Percentiles rank a stretch among this genome's conserved stretches.
These are phyloP conservation scores for Lactarius sp. DNA, from an alignment of 768 basidiomycete species.

Conservation along the genomic window DNA sequence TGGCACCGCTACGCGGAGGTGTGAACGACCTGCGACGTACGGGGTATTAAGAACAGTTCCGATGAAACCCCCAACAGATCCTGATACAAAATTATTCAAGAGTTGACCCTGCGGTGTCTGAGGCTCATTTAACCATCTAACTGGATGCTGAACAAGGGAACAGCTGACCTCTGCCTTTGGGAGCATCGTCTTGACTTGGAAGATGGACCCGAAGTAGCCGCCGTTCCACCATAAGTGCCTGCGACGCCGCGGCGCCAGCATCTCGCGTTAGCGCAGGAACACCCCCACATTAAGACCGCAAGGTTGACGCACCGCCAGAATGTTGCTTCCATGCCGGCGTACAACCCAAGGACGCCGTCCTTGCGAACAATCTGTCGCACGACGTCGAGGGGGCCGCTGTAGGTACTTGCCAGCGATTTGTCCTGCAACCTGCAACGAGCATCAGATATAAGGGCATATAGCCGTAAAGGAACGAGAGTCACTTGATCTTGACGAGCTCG, in stretches of 20 bases:
- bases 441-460: not conserved
- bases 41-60: slow-evolving; percentile 93
- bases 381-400: slow-evolving; percentile 88
- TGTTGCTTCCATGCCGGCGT: slow-evolving; percentile 94
- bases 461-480: slow-evolving; percentile 13
- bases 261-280: not conserved
- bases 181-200: slow-evolving; percentile 71
- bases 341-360: slow-evolving; percentile 80
- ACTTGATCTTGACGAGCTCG: slow-evolving; percentile 91
- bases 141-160: not conserved
- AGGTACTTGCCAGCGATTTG: slow-evolving; percentile 67
- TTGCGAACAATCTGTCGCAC: slow-evolving; percentile 71
- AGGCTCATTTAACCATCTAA: not conserved
- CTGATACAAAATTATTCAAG: slow-evolving; percentile 90
- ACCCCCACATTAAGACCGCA: not conserved
- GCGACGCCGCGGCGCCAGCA: not conserved
- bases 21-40: slow-evolving; percentile 37
- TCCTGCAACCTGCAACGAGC: slow-evolving; percentile 67
- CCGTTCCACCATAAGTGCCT: slow-evolving; percentile 92
- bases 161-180: slow-evolving; percentile 76
- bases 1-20: not conserved
- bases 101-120: slow-evolving; percentile 35
- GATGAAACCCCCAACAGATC: slow-evolving; percentile 82
- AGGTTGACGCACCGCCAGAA: slow-evolving; percentile 75
- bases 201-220: slow-evolving; percentile 92